Evolutionary conservation across 2,329 filamentous ascomycete species (phyloP).

Genomic region (Amauroascus verrucosus): DNA sequence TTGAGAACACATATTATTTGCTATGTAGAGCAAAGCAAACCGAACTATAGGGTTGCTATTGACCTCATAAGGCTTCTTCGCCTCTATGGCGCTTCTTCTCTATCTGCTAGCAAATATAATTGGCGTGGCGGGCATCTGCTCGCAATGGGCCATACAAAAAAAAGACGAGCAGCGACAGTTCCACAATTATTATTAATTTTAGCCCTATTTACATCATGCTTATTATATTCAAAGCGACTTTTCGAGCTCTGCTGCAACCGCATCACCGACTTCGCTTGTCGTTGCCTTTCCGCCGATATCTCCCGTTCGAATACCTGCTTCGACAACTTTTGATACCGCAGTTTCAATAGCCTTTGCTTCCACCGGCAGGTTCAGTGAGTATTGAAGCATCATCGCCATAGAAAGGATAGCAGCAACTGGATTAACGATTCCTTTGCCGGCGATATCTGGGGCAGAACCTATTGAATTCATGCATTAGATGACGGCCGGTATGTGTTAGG

Average conservation of each 20-base stretch:
- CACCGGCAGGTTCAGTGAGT: slow-evolving; percentile 69
- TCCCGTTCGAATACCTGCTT: slow-evolving; percentile 65
- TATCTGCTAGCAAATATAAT: too few species aligned
- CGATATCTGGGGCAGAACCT: slow-evolving; percentile 85
- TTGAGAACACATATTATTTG: too few species aligned
- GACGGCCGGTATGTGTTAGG: not conserved
- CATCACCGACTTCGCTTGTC: slow-evolving; percentile 74
- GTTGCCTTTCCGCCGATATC: slow-evolving; percentile 71
- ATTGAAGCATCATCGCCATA: slow-evolving; percentile 90
- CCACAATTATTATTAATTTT: not conserved
- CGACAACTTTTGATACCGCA: slow-evolving; percentile 69
- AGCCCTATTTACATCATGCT: not conserved
- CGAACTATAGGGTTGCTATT: too few species aligned
- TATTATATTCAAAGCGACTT: slow-evolving; percentile 45
- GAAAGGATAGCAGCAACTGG: slow-evolving; percentile 86
- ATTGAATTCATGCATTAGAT: not conserved
- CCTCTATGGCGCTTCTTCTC: too few species aligned
- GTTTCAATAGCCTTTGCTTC: slow-evolving; percentile 72
- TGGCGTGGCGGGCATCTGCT: too few species aligned
- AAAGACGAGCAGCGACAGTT: not conserved
- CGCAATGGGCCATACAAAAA: too few species aligned
- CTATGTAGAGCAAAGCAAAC: too few species aligned
- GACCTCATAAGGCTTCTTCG: too few species aligned
- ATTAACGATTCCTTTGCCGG: slow-evolving; percentile 82
- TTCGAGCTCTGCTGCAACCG: slow-evolving; percentile 62